Base-by-base conservation (phyloP, 2,329 filamentous ascomycete species). In the Phaeosphaeriaceae sp. region DNA sequence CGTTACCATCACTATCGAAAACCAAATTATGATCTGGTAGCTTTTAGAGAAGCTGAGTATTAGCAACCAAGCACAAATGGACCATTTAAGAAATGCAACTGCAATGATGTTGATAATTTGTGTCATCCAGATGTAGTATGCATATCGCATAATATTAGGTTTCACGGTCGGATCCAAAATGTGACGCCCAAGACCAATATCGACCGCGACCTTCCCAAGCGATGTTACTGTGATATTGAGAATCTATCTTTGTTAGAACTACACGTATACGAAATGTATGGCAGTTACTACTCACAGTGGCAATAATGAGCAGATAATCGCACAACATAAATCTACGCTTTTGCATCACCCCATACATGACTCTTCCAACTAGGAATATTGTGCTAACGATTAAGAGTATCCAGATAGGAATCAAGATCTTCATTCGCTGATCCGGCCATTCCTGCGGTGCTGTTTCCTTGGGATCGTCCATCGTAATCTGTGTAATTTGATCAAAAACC, bases 81-180 rank as follows among this genome's bases (percentile, higher is more conserved):
- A 68, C 57, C 56, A 63, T 33, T 69, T 69, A 7, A 70, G 44
- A 6, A 66, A 48, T n/a, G 64, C 63, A 15, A 70, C 58, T 12
- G 58, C 66, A 6, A 67, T 50, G 26, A 68, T 57, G 42, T 70
- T 68, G 42, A 64, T 35, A 15, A 66, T 55, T 32, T 65, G 63
- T 26, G 48, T 48, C 30, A 67, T 54, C 61, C 60, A 67, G 15
- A 67, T 54, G 20, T 41, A 59, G 28, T 67, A 63, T 2, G 49
- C 50, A 37, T 66, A 67, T 12, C 42, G 44, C 28, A 52, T 17
- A 15, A 67, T 43, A 18, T 54, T 50, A 3, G 56, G 48, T 5
- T 54, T 37, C 6, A 60, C 51, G 2, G 61, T 54, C 3, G 63
- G 63, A 30, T 66, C 63, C 32, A 57, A 34, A n/a, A 65, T 60